Evolutionary conservation across 192 early-diverging fungal species (phyloP).

Genomic region (Linnemannia schmuckeri): DNA sequence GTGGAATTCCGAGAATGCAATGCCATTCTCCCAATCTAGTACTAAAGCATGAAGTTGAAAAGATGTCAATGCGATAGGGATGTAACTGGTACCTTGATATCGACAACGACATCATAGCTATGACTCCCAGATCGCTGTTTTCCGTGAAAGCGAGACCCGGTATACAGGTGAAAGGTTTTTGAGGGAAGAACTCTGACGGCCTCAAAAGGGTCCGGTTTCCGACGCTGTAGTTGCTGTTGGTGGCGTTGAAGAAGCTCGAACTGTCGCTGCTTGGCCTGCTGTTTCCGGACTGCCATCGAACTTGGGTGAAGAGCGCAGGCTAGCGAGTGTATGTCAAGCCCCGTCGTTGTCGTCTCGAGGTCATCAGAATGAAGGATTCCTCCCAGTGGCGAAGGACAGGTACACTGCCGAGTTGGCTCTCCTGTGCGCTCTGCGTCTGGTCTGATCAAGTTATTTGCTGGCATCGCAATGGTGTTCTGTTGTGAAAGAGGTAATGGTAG

Average conservation of each 20-base stretch:
- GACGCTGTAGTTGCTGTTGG: background rate
- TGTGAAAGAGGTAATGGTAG: no score
- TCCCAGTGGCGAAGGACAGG: background rate
- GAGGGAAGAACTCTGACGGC: slow-evolving; percentile 38
- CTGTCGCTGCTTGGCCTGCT: slow-evolving; percentile 15
- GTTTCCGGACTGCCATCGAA: background rate
- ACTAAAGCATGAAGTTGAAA: background rate
- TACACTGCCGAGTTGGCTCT: background rate
- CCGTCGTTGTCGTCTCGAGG: background rate
- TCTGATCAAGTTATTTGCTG: background rate
- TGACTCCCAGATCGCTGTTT: slow-evolving; percentile 71
- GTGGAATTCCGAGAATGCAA: background rate
- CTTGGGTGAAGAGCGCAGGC: background rate
- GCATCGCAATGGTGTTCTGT: background rate
- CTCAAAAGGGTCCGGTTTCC: slow-evolving; percentile 18
- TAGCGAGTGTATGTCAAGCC: background rate
- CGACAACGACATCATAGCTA: slow-evolving; percentile 77
- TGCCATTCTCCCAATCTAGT: no score
- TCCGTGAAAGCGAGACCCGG: slow-evolving; percentile 75
- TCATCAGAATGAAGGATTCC: background rate
- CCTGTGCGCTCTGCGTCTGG: background rate
- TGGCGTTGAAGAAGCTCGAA: background rate
- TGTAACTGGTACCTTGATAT: slow-evolving; percentile 73
- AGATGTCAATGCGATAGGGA: background rate
- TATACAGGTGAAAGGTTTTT: slow-evolving; percentile 64